phyloP scores from a whole-genome alignment of 2,329 filamentous ascomycete genomes.

The Aspergillus pseudotamarii region DNA sequence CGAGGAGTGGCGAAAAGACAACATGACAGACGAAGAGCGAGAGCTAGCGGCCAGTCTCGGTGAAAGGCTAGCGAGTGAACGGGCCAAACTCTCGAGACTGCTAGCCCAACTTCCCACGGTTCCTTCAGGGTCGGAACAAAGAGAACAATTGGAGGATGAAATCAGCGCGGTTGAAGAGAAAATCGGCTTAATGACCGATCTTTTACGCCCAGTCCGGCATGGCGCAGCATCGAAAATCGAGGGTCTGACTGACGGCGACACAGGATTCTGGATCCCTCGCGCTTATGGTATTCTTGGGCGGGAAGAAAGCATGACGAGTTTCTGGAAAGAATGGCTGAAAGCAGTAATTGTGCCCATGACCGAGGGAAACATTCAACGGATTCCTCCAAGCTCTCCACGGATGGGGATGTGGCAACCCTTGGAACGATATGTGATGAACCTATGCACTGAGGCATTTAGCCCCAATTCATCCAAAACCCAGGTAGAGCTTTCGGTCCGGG shows the following conservation, averaged over 20 bases:
- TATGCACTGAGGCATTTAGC: constrained; percentile 92
- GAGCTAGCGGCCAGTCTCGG: constrained; percentile 91
- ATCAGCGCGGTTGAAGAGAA: constrained; percentile 97
- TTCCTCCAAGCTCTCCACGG: constrained; percentile 85
- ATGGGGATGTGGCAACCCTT: constrained; percentile 95
- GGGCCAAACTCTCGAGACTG: constrained; percentile 86
- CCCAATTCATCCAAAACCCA: constrained; percentile 93
- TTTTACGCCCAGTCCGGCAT: constrained; percentile 87
- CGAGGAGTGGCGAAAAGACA: constrained; percentile 82
- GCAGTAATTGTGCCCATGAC: constrained; percentile 95
- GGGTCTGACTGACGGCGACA: constrained; percentile 91
- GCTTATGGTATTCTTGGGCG: constrained; percentile 90
- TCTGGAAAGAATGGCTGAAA: constrained; percentile 99
- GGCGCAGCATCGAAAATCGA: constrained; percentile 97
- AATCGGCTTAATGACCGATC: constrained; percentile 94
- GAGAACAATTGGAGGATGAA: constrained; percentile 86
- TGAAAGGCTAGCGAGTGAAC: constrained; percentile 80
- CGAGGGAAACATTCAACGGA: constrained; percentile 77
- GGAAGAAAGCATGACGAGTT: constrained; percentile 78
- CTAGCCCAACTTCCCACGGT: constrained; percentile 80
- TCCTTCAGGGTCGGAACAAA: constrained; percentile 75
- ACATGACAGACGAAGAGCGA: constrained; percentile 98
- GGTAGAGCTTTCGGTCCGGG: constrained; percentile 86
- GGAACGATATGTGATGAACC: constrained; percentile 94
- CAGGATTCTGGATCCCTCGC: constrained; percentile 91